Evolutionary conservation across 495 filamentous ascomycete species (phyloP).

Genomic region (Apiosordaria backusii): DNA sequence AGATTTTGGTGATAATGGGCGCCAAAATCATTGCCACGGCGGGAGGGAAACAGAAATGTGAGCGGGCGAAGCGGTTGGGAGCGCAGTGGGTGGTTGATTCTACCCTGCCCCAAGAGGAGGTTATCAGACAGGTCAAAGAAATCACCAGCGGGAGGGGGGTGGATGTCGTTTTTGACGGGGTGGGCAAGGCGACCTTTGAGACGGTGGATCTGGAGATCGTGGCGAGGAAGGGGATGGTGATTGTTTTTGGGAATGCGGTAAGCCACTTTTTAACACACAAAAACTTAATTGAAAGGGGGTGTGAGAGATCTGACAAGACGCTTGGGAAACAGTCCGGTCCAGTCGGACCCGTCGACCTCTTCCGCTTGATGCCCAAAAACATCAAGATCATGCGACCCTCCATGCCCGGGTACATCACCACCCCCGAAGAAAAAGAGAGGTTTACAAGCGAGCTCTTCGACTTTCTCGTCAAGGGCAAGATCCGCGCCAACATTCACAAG

Average conservation of each 20-base stretch:
- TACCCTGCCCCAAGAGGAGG: conserved; percentile 52
- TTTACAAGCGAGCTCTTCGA: conserved; percentile 73
- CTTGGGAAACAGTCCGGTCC: conserved; percentile 50
- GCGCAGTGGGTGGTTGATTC: conserved; percentile 75
- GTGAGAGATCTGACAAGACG: conserved; percentile 5
- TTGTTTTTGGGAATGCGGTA: conserved; percentile 85
- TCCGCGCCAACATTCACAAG: conserved; percentile 75
- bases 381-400: conserved; percentile 71
- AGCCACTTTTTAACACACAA: conserved; percentile 10
- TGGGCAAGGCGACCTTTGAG: conserved; percentile 87
- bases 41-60: conserved; percentile 67
- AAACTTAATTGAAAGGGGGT: not conserved
- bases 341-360: conserved; percentile 69
- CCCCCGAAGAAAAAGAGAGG: conserved; percentile 68
- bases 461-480: conserved; percentile 61
- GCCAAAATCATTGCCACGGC: conserved; percentile 84
- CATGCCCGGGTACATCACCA: conserved; percentile 70
- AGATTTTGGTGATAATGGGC: conserved; percentile 68
- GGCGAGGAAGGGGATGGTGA: conserved; percentile 76
- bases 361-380: conserved; percentile 71
- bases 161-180: conserved; percentile 80
- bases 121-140: conserved; percentile 62
- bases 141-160: conserved; percentile 70
- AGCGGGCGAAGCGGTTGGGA: conserved; percentile 62
- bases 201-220: conserved; percentile 66